These are phyloP conservation scores for Gnomoniopsis sp. DNA, from an alignment of 2,329 filamentous ascomycete genomes.

Conservation along the genomic window DNA sequence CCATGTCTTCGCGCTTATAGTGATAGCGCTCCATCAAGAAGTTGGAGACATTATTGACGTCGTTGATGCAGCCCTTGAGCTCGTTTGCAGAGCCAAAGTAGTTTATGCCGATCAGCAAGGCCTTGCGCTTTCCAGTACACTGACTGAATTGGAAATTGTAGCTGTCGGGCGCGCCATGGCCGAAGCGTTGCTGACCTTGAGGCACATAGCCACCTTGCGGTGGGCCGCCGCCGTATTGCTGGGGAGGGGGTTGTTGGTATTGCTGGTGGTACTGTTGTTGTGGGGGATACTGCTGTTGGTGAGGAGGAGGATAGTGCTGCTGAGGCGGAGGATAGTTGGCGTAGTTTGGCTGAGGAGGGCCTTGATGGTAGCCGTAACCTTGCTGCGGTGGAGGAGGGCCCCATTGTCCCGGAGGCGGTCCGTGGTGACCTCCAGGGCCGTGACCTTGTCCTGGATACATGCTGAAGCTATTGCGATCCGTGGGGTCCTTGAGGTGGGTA, in stretches of 20 bases:
- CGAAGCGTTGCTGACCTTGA: conserved; percentile 53
- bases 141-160: conserved; percentile 76
- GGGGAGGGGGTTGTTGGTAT: conserved; percentile 5
- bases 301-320: conserved; percentile 5
- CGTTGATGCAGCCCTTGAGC: conserved; percentile 76
- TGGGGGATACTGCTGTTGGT: neutral
- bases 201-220: conserved; percentile 33
- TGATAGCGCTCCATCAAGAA: conserved; percentile 66
- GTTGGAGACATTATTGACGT: conserved; percentile 71
- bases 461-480: neutral
- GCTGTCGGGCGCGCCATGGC: conserved; percentile 63
- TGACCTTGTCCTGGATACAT: conserved; percentile 25
- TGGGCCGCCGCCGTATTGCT: neutral
- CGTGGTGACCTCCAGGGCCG: conserved; percentile 21
- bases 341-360: conserved; percentile 9
- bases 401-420: conserved; percentile 19
- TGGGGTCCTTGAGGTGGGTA: neutral
- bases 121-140: conserved; percentile 70
- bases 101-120: conserved; percentile 76
- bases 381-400: conserved; percentile 1
- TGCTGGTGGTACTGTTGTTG: conserved; percentile 7
- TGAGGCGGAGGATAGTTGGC: conserved; percentile 15
- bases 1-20: conserved; percentile 78
- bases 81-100: conserved; percentile 72
- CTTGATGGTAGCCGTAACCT: neutral